phyloP scores from a whole-genome alignment of 345 rosid genomes.

The Murraya paniculata region DNA sequence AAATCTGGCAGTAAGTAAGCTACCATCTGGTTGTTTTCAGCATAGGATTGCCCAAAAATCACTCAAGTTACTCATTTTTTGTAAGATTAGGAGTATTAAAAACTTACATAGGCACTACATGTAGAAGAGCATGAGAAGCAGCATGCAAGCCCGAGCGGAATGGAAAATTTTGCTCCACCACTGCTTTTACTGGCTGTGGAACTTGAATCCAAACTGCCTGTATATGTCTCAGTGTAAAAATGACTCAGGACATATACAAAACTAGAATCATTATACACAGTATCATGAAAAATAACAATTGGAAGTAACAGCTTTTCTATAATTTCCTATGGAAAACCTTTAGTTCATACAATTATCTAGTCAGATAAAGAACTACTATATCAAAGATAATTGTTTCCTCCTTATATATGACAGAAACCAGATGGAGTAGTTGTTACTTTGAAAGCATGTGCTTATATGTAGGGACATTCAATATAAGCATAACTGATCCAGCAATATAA shows the following conservation, averaged over 20 bases:
- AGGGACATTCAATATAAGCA: not conserved
- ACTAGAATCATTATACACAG: not conserved
- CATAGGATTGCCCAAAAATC: not conserved
- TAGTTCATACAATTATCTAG: constrained; percentile 65
- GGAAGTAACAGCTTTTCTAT: not conserved
- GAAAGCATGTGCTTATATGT: constrained; percentile 40
- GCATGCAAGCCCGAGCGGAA: constrained; percentile 85
- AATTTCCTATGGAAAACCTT: constrained; percentile 40
- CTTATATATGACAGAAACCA: constrained; percentile 56
- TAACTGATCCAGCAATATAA: not conserved
- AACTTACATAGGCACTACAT: constrained; percentile 75
- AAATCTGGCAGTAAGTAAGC: not conserved
- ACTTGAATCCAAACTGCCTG: constrained; percentile 96
- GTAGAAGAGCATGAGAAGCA: constrained; percentile 87
- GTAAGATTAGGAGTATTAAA: not conserved
- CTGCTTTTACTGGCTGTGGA: constrained; percentile 50
- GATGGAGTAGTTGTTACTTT: constrained; percentile 73
- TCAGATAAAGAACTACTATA: constrained; percentile 57
- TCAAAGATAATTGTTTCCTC: constrained; percentile 48
- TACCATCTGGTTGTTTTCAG: not conserved
- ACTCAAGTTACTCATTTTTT: not conserved
- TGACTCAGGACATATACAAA: not conserved
- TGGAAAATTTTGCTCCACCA: constrained; percentile 39
- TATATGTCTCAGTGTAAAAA: constrained; percentile 7
- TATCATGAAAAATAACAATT: not conserved